A percentile compares a stretch with the other conserved stretches of the same genome.
Conservation (phyloP, 441 rosid genomes). For the Hura crepitans region DNA sequence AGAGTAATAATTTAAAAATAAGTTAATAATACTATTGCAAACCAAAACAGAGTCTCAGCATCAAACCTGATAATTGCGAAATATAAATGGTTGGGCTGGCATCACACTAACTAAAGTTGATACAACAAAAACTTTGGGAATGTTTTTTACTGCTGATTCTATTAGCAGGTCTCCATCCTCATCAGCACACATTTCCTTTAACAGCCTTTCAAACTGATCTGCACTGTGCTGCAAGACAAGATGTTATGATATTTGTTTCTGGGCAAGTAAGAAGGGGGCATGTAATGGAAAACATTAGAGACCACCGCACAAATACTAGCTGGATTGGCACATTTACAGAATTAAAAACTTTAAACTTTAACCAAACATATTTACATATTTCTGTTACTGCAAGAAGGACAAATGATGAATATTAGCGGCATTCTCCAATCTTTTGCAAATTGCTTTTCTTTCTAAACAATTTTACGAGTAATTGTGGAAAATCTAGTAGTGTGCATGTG, state of each 20-base stretch:
- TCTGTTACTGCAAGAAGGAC: background rate
- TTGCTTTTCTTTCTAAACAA: background rate
- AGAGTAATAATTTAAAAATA: background rate
- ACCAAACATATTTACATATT: background rate
- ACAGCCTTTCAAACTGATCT: constrained; percentile 88
- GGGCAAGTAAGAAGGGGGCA: background rate
- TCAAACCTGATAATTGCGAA: constrained; percentile 94
- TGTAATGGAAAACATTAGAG: constrained; percentile 19
- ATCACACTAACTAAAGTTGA: constrained; percentile 87
- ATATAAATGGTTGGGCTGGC: constrained; percentile 95
- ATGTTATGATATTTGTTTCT: constrained; percentile 28
- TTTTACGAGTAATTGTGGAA: background rate
- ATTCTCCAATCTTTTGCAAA: constrained; percentile 2
- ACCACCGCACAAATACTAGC: background rate
- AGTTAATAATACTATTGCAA: background rate
- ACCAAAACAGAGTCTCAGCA: background rate
- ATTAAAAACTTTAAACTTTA: background rate
- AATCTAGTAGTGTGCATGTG: background rate
- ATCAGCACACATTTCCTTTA: constrained; percentile 97
- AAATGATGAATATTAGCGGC: constrained; percentile 5
- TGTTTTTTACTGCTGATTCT: constrained; percentile 85
- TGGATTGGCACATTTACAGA: background rate
- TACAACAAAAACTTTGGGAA: constrained; percentile 90
- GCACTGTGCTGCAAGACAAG: constrained; percentile 92
- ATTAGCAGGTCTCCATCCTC: constrained; percentile 92